Conservation (phyloP, 495 filamentous ascomycete species). For the Neurospora terricola region DNA sequence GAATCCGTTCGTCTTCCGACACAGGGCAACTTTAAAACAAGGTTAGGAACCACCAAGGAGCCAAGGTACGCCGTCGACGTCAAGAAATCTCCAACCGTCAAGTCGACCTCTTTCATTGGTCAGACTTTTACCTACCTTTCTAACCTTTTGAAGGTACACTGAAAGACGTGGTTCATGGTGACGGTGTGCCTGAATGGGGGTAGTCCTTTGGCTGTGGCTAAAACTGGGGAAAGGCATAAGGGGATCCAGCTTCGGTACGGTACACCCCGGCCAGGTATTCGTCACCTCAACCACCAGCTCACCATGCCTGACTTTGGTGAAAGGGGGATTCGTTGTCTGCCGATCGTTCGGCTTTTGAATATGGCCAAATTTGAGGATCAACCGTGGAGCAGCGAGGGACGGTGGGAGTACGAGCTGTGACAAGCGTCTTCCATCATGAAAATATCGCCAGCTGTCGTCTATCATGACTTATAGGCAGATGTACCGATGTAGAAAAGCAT, state of each 20-base stretch:
- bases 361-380: not conserved
- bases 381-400: not conserved
- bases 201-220: not conserved
- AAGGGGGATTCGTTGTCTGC: not conserved
- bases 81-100: not conserved
- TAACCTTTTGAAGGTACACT: not conserved
- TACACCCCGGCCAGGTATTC: not conserved
- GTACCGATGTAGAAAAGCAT: not conserved
- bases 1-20: not conserved
- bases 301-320: not conserved
- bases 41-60: not conserved
- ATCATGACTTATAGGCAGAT: not conserved
- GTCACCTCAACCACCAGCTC: not conserved
- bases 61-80: not conserved
- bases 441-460: not conserved
- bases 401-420: not conserved
- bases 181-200: not conserved
- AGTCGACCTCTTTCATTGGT: not conserved
- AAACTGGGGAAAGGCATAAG: not conserved
- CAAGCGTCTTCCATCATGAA: not conserved
- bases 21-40: not conserved
- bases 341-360: not conserved
- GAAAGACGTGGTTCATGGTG: not conserved
- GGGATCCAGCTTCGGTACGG: not conserved
- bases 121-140: not conserved